These are phyloP conservation scores for Cucumis cinereus DNA, from an alignment of 306 rosid species.

Conservation along the genomic window DNA sequence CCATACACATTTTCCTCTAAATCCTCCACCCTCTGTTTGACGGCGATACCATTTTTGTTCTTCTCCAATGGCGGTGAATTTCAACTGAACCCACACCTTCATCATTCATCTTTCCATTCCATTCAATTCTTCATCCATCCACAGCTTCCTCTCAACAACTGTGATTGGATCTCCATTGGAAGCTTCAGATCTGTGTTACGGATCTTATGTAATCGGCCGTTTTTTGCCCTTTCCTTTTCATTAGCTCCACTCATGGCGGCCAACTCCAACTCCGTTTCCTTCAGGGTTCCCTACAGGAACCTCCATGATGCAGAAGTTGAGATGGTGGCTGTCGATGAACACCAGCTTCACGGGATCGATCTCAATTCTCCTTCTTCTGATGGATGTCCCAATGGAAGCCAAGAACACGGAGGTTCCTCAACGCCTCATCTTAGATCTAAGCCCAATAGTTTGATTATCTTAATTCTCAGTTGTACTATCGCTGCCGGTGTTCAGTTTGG, in stretches of 20 bases:
- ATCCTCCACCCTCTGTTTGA: not conserved
- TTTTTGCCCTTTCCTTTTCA: not conserved
- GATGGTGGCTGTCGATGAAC: slow-evolving; percentile 40
- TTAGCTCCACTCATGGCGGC: slow-evolving; percentile 43
- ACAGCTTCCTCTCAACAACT: not conserved
- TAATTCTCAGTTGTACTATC: slow-evolving; percentile 80
- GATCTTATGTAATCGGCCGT: not conserved
- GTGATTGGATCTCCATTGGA: not conserved
- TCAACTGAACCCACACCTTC: not conserved
- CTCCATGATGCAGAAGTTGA: slow-evolving; percentile 59
- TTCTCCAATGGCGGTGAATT: not conserved
- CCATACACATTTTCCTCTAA: not conserved
- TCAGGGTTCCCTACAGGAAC: slow-evolving; percentile 72
- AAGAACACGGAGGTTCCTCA: not conserved
- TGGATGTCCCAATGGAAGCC: slow-evolving; percentile 14
- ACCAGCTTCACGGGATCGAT: slow-evolving; percentile 34
- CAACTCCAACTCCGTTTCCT: slow-evolving; percentile 41
- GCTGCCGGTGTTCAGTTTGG: slow-evolving; percentile 99
- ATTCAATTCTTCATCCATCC: not conserved
- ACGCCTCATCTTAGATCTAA: slow-evolving; percentile 14
- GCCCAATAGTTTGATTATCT: slow-evolving; percentile 23
- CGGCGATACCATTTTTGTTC: not conserved
- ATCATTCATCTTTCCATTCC: not conserved
- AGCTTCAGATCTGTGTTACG: not conserved
- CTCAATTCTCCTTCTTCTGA: slow-evolving; percentile 30